Evolutionary conservation across 192 early-diverging fungal species (phyloP).

Genomic region (Umbelopsis vinacea): DNA sequence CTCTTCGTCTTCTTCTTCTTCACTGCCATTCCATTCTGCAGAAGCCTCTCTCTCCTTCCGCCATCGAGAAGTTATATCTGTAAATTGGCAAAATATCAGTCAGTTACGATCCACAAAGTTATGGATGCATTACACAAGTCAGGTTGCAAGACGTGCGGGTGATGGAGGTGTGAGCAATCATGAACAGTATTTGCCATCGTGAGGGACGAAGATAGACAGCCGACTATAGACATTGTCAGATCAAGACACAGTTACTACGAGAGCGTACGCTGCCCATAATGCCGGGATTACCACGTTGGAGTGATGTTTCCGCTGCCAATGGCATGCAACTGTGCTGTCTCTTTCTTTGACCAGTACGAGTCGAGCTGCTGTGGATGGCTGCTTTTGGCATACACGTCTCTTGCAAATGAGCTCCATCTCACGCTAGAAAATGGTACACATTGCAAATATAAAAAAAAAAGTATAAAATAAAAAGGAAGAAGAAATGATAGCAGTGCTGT

Average conservation of each 20-base stretch:
- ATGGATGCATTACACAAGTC: not conserved
- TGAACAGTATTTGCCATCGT: too few relatives aligned
- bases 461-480: not conserved
- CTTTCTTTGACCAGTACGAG: too few relatives aligned
- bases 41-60: slow-evolving; percentile 10
- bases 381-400: not conserved
- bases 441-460: not conserved
- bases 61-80: not conserved
- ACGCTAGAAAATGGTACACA: slow-evolving; percentile 2
- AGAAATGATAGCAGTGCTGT: slow-evolving; percentile 13
- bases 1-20: slow-evolving; percentile 24
- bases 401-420: slow-evolving; percentile 17
- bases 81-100: slow-evolving; percentile 14
- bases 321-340: too few relatives aligned
- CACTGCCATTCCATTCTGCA: slow-evolving; percentile 5
- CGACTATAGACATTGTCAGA: too few relatives aligned
- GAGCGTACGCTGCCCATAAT: too few relatives aligned
- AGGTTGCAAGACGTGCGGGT: too few relatives aligned
- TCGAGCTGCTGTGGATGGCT: not conserved
- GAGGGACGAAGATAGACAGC: too few relatives aligned
- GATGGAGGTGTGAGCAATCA: too few relatives aligned
- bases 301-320: too few relatives aligned
- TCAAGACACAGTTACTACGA: too few relatives aligned
- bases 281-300: too few relatives aligned
- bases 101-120: not conserved